These are phyloP conservation scores for Diutina neorugosa DNA, from an alignment of 1,139 yeast genomes.

Conservation along the genomic window DNA sequence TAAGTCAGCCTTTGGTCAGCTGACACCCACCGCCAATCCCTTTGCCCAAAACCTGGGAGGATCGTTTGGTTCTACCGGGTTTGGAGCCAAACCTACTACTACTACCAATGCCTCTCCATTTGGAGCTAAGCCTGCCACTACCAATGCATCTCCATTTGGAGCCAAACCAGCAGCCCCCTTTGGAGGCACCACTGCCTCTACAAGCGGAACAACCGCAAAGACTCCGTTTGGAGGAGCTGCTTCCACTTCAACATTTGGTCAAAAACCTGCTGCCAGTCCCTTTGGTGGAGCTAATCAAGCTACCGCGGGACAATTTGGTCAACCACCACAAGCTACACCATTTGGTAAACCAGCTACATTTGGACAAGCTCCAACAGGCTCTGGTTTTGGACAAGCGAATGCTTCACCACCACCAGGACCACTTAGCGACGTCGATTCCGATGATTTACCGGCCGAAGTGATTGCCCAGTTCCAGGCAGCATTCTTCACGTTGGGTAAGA, in stretches of 20 bases:
- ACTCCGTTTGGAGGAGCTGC: not conserved
- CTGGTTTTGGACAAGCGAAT: not conserved
- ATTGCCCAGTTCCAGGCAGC: not conserved
- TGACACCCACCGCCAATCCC: conserved; percentile 5
- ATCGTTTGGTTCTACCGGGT: conserved; percentile 5
- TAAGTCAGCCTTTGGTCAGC: conserved; percentile 4
- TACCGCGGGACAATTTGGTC: too few species aligned
- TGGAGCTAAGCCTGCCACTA: conserved; percentile 8
- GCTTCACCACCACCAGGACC: not conserved
- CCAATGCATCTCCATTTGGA: conserved; percentile 10
- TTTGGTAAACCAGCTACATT: not conserved
- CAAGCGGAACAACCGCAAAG: not conserved
- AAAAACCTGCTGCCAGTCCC: too few species aligned
- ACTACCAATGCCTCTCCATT: conserved; percentile 8
- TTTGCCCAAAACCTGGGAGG: conserved; percentile 7
- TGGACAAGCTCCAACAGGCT: not conserved
- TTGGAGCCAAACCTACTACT: conserved; percentile 6
- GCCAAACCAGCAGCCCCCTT: conserved; percentile 5
- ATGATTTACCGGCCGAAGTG: not conserved
- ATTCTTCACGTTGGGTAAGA: not conserved
- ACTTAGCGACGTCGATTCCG: not conserved
- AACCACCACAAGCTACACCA: not conserved
- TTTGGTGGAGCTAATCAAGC: too few species aligned
- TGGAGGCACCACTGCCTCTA: not conserved
- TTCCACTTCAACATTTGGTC: too few species aligned